A percentile compares a stretch with the other conserved stretches of the same genome.
phyloP scores from a whole-genome alignment of 1,284 basidiomycete genomes.

The Fomitopsis schrenkii region DNA sequence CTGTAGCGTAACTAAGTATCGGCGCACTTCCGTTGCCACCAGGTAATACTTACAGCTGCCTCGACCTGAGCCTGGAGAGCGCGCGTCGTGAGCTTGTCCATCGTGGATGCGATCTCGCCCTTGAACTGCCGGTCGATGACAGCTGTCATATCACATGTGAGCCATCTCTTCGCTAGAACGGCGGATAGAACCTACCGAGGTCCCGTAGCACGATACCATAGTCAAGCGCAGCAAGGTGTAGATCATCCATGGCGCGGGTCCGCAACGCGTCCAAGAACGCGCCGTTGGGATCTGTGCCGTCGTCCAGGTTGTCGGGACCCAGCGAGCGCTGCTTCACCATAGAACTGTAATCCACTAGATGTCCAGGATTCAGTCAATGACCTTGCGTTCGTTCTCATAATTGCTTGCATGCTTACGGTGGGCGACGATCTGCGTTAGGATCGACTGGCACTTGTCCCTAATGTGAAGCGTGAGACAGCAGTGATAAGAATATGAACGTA shows the following conservation, averaged over 20 bases:
- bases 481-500: not conserved
- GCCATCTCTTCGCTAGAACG: not conserved
- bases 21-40: not conserved
- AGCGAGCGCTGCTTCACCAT: constrained; percentile 78
- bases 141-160: constrained; percentile 34
- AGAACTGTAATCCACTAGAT: constrained; percentile 46
- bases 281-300: constrained; percentile 61
- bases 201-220: constrained; percentile 79
- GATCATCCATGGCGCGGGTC: constrained; percentile 79
- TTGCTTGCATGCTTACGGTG: constrained; percentile 39
- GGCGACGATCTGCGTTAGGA: constrained; percentile 77
- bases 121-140: constrained; percentile 84
- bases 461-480: not conserved
- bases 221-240: constrained; percentile 72
- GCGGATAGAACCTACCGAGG: constrained; percentile 42
- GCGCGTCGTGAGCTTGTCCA: constrained; percentile 80
- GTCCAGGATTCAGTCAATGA: not conserved
- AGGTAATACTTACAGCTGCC: constrained; percentile 54
- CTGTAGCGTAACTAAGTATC: constrained; percentile 24
- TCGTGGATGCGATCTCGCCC: constrained; percentile 74
- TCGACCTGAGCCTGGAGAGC: constrained; percentile 81
- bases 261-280: constrained; percentile 77
- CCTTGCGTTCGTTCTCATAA: constrained; percentile 16
- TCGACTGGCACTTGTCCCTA: constrained; percentile 77
- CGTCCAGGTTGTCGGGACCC: constrained; percentile 69